Base-by-base conservation (phyloP, 768 basidiomycete species). In the Tylopilus balloui region DNA sequence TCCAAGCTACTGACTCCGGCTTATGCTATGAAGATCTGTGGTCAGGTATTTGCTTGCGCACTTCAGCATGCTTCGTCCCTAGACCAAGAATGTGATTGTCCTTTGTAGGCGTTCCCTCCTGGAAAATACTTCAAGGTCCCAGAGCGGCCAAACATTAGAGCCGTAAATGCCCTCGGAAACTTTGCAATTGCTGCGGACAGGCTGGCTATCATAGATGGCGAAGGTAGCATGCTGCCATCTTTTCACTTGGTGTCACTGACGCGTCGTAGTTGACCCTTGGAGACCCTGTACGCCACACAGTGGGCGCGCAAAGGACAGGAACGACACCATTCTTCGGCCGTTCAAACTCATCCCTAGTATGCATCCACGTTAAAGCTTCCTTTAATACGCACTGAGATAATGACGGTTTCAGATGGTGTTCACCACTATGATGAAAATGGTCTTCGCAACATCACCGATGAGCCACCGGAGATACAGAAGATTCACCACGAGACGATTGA, bases 131-230 rank as follows among this genome's bases (percentile, higher is more conserved):
- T 90, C 66, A 65, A 64, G 1, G 82, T 95, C 2, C 92, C 93
- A 0, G 45, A 61, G 1, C 60, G 81, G 57, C 93, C 93, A 0
- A 90, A 94, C 58, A 74, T 95, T 44, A 86, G 83, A 0, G 79
- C 77, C 1, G 91, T 97, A 42, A 97, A 97, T 57, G 69, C 64
- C 4, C 71, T 95, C 4, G 93, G 93, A n/a, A 86, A 86, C 62
- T 97, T 87, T 66, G 80, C 75, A 43, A 83, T 95, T 47, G 82
- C 83, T 15, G 81, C 80, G 13, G 88, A 93, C 66, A 74, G 85
- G 52, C 69, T 97, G 52, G 93, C 92, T 1, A 82, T 95, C 58
- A 88, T 97, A 48, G 89, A 92, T 57, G 89, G 89, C 9, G 85
- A 89, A 77, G 78, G 87, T 86, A 40, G 8, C 69, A 58, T 2